Base-by-base conservation (phyloP, 768 basidiomycete genomes). In the Termitomyces sp. region DNA sequence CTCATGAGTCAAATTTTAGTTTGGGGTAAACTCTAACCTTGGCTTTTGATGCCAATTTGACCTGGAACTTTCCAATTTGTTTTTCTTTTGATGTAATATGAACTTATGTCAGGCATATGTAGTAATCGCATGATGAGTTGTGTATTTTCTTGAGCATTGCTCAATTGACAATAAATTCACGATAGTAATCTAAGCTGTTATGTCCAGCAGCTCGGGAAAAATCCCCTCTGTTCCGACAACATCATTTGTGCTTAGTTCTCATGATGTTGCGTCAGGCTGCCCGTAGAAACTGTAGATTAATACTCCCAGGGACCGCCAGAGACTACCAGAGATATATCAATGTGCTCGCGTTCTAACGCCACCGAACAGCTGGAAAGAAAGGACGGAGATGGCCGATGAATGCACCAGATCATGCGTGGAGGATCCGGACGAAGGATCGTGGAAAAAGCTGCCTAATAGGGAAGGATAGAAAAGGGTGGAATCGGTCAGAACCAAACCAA, bases 381-480 rank as follows among this genome's bases (percentile, higher is more conserved):
- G 22, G 18, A 41, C 52, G 52, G 52, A 31, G 39, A 54, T 54
- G 53, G 39, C 53, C 53, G 53, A 39, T 31, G 52, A 50, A 12
- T 49, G 33, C 49, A 33, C 9, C 34, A 20, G 34, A 59, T 51
- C 37, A 33, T 61, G 54, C 41, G 49, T 12, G 58, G 53, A 36
- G 50, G 54, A 52, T 62, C 52, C 34, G 61, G 50, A 56, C 49
- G 13, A 58, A 22, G 54, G 44, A 65, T 58, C 52, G 61, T 60
- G 58, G 55, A 64, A 67, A 66, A 65, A 50, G 49, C 41, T 58
- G 49, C 63, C 61, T 51, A 55, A 70, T 60, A 61, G 37, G 61
- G 61, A 63, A 62, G 53, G 55, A 59, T 73, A 68, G 68, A 72
- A 72, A 73, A 74, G 72, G 66, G 66, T 65, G 37, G 71, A 72